Percentiles rank a stretch among this genome's conserved stretches.
Conservation (phyloP, 768 basidiomycete genomes). For the Pleurotus sapidus region DNA sequence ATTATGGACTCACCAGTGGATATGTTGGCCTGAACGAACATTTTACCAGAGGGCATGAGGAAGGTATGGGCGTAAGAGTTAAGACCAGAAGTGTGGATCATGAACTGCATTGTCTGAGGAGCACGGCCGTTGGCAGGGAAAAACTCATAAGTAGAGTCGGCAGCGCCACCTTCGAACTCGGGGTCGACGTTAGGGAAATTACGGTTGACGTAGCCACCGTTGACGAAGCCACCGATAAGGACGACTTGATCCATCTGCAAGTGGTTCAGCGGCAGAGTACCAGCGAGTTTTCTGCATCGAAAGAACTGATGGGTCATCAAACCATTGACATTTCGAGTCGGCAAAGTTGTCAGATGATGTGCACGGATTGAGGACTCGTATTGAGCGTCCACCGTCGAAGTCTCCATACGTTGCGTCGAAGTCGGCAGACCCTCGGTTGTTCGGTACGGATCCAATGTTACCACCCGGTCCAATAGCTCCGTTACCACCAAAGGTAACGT, state of each 20-base stretch:
- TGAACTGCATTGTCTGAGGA: conserved; percentile 60
- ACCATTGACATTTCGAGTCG: conserved; percentile 63
- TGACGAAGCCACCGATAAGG: conserved; percentile 79
- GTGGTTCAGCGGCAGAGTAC: conserved; percentile 76
- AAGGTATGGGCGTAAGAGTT: conserved; percentile 77
- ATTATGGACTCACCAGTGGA: conserved; percentile 56
- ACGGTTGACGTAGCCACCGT: conserved; percentile 77
- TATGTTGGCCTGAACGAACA: conserved; percentile 81
- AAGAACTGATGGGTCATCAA: conserved; percentile 59
- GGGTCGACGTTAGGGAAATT: conserved; percentile 73
- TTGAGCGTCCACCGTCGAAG: conserved; percentile 76
- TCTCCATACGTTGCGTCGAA: conserved; percentile 74
- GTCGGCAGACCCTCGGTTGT: conserved; percentile 41
- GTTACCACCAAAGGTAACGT: conserved; percentile 75
- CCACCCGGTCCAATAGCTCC: conserved; percentile 73
- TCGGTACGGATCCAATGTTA: conserved; percentile 46
- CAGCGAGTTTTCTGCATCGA: conserved; percentile 70
- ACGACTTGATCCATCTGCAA: conserved; percentile 73
- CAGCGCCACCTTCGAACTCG: conserved; percentile 58
- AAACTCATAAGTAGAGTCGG: conserved; percentile 84
- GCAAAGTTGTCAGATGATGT: conserved; percentile 42
- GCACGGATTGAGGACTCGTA: conserved; percentile 84
- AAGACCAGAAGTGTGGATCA: conserved; percentile 69
- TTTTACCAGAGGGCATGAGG: conserved; percentile 72
- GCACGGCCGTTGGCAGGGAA: conserved; percentile 57